Base-by-base conservation (phyloP, 352 stramenopile species). In the Phytophthora sp. region DNA sequence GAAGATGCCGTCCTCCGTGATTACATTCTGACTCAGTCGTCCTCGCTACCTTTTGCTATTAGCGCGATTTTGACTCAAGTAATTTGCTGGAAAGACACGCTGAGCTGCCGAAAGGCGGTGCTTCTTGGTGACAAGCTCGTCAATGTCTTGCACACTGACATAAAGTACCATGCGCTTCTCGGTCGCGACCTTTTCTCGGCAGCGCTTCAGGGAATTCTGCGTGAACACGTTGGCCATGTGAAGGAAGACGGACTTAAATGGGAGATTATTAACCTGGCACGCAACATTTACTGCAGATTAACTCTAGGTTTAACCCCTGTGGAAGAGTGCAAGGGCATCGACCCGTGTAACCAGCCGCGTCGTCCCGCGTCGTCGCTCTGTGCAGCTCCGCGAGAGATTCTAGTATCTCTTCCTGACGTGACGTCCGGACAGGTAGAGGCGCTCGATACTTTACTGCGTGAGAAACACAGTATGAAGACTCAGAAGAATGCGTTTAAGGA, bases 401-500 rank as follows among this genome's bases (percentile, higher is more conserved):
- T 94, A 38, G 57, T 89, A 9, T 87, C 81, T 18, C 68, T 94
- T 44, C 82, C 79, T 0, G 78, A 86, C 8, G 71, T 90, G 13
- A 77, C 72, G 0, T 38, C 62, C 13, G 33, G 52, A 3, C 73
- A 82, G 5, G 57, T 94, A 8, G 82, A 80, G 16, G 65, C 69
- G 4, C 70, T 88, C 0, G 85, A 94, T 15, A 66, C 53, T 21
- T 63, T 85, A 18, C 46, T 94, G 46, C 81, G 85, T 24, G 74
- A 86, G 56, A 91, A 91, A 38, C 82, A 89, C 62, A 94, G 85
- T 38, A 74, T 87, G 39, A 94, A 94, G 60, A 89, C 80, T 20
- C 85, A 94, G 57, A 94, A 94, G 71, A 94, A 91, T 54, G 79
- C 79, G 8, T 78, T 94, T 62, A 94, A 92, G 57, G 85, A 94